phyloP scores from a whole-genome alignment of 768 basidiomycete genomes.

The Boletus fagicola region DNA sequence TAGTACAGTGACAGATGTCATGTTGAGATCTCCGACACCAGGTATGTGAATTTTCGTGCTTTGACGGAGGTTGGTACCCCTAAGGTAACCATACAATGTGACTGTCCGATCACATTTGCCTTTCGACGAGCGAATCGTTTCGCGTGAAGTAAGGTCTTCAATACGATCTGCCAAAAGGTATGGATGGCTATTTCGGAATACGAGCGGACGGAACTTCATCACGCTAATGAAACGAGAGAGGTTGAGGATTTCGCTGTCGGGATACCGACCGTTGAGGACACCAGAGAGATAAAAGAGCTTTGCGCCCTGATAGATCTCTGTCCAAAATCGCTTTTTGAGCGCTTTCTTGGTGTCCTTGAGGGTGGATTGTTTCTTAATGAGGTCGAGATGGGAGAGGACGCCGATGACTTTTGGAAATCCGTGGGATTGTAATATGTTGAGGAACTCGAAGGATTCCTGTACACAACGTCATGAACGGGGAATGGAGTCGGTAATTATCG shows the following conservation, averaged over 20 bases:
- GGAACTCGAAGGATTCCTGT: slow-evolving; percentile 98
- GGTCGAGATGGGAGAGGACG: slow-evolving; percentile 91
- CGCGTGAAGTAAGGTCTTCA: slow-evolving; percentile 91
- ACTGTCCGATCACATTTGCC: slow-evolving; percentile 94
- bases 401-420: slow-evolving; percentile 99
- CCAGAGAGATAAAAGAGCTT: slow-evolving; percentile 98
- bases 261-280: slow-evolving; percentile 95
- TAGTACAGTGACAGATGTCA: slow-evolving; percentile 69
- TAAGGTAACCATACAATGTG: slow-evolving; percentile 92
- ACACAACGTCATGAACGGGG: not conserved
- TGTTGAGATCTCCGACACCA: slow-evolving; percentile 86
- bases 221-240: slow-evolving; percentile 94
- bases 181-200: slow-evolving; percentile 93
- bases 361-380: slow-evolving; percentile 87
- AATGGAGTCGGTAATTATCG: accelerated
- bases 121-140: slow-evolving; percentile 68
- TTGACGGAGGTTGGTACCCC: slow-evolving; percentile 78
- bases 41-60: slow-evolving; percentile 90
- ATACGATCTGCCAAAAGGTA: slow-evolving; percentile 94
- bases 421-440: slow-evolving; percentile 94
- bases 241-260: slow-evolving; percentile 94
- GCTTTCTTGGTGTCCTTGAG: slow-evolving; percentile 89
- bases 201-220: slow-evolving; percentile 97
- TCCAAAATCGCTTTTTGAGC: slow-evolving; percentile 98
- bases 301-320: slow-evolving; percentile 97